phyloP scores from a whole-genome alignment of 495 filamentous ascomycete genomes.

The Immersiella caudata region DNA sequence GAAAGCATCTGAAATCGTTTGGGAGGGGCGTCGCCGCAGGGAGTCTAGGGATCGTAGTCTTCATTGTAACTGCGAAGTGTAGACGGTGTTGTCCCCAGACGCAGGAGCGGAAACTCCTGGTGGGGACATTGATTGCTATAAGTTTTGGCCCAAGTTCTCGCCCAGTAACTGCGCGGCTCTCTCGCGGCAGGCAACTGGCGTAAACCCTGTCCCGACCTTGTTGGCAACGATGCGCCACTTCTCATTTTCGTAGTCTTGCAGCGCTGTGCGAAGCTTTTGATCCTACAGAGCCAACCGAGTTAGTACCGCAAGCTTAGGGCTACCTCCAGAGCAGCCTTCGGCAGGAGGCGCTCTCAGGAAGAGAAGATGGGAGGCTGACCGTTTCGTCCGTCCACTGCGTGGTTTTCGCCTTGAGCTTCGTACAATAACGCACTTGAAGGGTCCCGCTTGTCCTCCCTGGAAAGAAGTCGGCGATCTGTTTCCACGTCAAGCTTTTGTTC shows the following conservation, averaged over 20 bases:
- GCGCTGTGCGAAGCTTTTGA: conserved; percentile 72
- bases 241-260: conserved; percentile 87
- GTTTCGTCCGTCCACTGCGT: conserved; percentile 92
- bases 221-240: conserved; percentile 85
- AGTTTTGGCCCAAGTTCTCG: conserved; percentile 33
- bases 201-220: conserved; percentile 85
- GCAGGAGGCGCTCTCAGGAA: neutral
- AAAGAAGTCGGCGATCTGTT: conserved; percentile 94
- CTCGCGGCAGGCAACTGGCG: conserved; percentile 80
- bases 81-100: conserved; percentile 51
- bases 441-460: conserved; percentile 86
- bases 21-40: neutral
- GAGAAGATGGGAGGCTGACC: conserved; percentile 55
- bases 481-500: conserved; percentile 90
- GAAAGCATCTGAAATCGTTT: neutral
- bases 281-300: conserved; percentile 54
- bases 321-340: neutral
- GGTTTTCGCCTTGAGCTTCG: conserved; percentile 87
- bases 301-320: neutral
- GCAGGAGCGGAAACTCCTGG: conserved; percentile 55
- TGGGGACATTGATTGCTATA: conserved; percentile 61
- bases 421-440: conserved; percentile 90
- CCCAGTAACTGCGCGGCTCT: conserved; percentile 65
- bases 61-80: conserved; percentile 47
- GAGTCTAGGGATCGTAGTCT: conserved; percentile 13